A percentile compares a stretch with the other conserved stretches of the same genome.
phyloP scores from a whole-genome alignment of 495 filamentous ascomycete genomes.

The Bacidia gigantensis region DNA sequence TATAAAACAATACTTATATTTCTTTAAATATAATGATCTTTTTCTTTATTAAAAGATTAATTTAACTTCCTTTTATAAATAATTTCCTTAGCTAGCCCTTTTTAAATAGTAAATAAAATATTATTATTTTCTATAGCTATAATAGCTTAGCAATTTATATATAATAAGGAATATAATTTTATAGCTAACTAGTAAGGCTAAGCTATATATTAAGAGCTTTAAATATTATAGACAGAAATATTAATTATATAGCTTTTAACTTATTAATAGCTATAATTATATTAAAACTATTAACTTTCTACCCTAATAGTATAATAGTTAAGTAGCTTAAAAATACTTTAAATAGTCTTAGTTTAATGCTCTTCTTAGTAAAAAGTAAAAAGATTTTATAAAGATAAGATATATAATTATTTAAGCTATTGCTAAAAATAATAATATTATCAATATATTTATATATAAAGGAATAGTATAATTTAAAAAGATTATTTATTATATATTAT shows the following conservation, averaged over 20 bases:
- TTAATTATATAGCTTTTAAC: neutral
- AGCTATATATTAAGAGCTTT: constrained; percentile 1
- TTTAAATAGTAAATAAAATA: too few relatives aligned
- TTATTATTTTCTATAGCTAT: too few relatives aligned
- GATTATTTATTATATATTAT: neutral
- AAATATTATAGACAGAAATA: neutral
- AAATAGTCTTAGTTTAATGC: constrained; percentile 1
- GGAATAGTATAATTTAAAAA: constrained; percentile 3
- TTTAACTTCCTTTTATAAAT: too few relatives aligned
- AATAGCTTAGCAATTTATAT: too few relatives aligned
- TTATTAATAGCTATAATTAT: constrained; percentile 1
- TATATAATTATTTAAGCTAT: constrained; percentile 1
- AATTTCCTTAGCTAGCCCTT: too few relatives aligned
- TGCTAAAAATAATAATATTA: neutral
- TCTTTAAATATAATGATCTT: too few relatives aligned
- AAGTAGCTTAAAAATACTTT: neutral
- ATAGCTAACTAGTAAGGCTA: too few relatives aligned
- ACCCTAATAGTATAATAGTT: neutral
- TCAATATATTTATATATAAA: neutral
- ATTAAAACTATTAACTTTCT: constrained; percentile 1
- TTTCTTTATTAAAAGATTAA: too few relatives aligned
- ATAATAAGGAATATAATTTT: too few relatives aligned
- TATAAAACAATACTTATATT: too few relatives aligned
- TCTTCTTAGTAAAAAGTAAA: constrained; percentile 2
- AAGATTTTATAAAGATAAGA: neutral